Conservation (phyloP, 352 stramenopile species). For the Phytophthora fragariae region DNA sequence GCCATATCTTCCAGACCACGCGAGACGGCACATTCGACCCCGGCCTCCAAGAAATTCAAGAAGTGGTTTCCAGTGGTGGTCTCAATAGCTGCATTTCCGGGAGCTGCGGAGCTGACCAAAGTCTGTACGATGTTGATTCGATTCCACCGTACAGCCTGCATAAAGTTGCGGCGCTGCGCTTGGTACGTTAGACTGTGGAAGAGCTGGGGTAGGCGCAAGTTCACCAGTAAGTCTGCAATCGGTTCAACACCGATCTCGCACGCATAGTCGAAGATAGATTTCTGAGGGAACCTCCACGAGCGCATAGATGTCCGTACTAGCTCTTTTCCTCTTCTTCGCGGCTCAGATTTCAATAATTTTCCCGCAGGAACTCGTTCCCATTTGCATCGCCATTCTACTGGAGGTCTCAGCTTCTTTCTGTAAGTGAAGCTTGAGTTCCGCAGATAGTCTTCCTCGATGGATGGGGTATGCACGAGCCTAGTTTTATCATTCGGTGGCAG, state of each 20-base stretch:
- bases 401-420: conserved; percentile 26
- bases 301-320: conserved; percentile 42
- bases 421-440: conserved; percentile 53
- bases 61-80: conserved; percentile 47
- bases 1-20: conserved; percentile 75
- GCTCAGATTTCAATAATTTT: conserved; percentile 22
- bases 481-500: conserved; percentile 39
- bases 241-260: conserved; percentile 44
- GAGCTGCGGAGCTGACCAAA: conserved; percentile 37
- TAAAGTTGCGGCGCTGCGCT: conserved; percentile 60
- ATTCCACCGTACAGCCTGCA: conserved; percentile 70
- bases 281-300: conserved; percentile 49
- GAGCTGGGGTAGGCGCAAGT: conserved; percentile 37
- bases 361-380: conserved; percentile 27
- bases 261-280: conserved; percentile 50
- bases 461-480: conserved; percentile 28
- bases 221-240: conserved; percentile 42
- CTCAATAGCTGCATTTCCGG: conserved; percentile 19
- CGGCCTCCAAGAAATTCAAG: conserved; percentile 66
- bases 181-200: conserved; percentile 50
- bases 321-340: conserved; percentile 26
- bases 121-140: conserved; percentile 54
- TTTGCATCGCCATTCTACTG: conserved; percentile 36
- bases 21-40: conserved; percentile 60
- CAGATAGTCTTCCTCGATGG: conserved; percentile 46